Base-by-base conservation (phyloP, 192 early-diverging fungal species). In the Phycomyces nitens region DNA sequence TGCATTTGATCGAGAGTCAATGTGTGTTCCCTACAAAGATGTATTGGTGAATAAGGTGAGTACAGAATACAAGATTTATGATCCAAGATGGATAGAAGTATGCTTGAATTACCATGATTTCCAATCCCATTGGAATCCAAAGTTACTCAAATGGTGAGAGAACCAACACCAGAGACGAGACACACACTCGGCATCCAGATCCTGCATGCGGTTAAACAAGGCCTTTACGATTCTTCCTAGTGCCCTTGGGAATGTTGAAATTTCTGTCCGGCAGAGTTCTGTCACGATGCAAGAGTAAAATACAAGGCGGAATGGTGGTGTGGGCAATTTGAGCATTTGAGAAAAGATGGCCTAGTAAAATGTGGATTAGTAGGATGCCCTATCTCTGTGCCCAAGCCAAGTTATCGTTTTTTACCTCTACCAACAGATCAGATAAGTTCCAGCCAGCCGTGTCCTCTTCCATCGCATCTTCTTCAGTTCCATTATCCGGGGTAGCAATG, bases 111-210 rank as follows among this genome's bases (percentile, higher is more conserved):
- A 79, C 96, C 94, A 98, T 60, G 82, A 87, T 23, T 67, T 58
- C 94, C 94, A 97, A 65, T 90, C 85, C 94, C 94, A 97, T 24
- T 83, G 78, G 75, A 87, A 95, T 12, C 81, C 87, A 83, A 96
- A 94, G 76, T 97, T 97, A 71, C 92, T 94, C 53, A 99, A 74
- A 74, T 96, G 94, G 57, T 92, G 85, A 0, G 90, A 83, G 77
- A 99, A 91, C 91, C 92, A 96, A 64, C 89, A 89, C 59, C 84
- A 83, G 49, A 97, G 81, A 24, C 95, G 79, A 69, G 87, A 79
- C 27, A 94, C 80, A 69, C 87, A 89, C 73, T 95, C 94, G 34
- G 90, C 84, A 71, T 99, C 96, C 87, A 90, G 84, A 1, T 78
- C 78, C 57, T 82, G 80, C 39, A 94, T 62, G 52, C 89, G 73